Percentiles rank a stretch among this genome's conserved stretches.
These are phyloP conservation scores for Tylopilus plumbeoviolaceoides DNA, from an alignment of 768 basidiomycete genomes.

Conservation along the genomic window DNA sequence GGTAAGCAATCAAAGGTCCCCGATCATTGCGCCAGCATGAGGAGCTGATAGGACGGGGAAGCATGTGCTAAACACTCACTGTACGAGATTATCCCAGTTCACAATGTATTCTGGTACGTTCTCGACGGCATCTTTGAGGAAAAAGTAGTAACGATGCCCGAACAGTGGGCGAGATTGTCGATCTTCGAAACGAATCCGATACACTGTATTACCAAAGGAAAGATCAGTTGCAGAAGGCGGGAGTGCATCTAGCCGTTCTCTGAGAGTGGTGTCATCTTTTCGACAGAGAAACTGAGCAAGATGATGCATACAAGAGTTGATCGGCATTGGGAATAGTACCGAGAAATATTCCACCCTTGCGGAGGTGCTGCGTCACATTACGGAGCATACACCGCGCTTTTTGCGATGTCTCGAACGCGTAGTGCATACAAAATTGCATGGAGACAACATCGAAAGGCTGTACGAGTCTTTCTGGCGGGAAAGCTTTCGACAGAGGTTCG, in stretches of 20 bases:
- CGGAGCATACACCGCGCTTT: constrained; percentile 91
- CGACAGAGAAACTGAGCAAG: constrained; percentile 1
- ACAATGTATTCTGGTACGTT: constrained; percentile 97
- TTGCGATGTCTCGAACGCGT: constrained; percentile 88
- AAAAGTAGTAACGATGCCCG: constrained; percentile 94
- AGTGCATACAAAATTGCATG: constrained; percentile 99
- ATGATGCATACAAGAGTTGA: constrained; percentile 65
- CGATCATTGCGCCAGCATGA: too few relatives aligned
- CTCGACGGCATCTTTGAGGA: constrained; percentile 90
- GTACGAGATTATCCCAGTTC: constrained; percentile 88
- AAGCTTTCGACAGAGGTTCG: constrained; percentile 62
- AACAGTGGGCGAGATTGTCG: constrained; percentile 59
- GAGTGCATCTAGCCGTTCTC: constrained; percentile 66
- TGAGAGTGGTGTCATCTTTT: constrained; percentile 31
- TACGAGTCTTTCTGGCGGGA: constrained; percentile 56
- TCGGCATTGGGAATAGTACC: constrained; percentile 96
- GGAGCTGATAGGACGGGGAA: not conserved
- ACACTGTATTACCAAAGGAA: constrained; percentile 88
- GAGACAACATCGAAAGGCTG: constrained; percentile 90
- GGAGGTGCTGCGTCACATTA: constrained; percentile 79
- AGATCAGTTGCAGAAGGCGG: constrained; percentile 65
- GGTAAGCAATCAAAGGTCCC: constrained; percentile 4
- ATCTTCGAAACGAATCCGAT: constrained; percentile 82
- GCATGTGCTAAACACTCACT: constrained; percentile 43
- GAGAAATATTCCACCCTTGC: constrained; percentile 86